Evolutionary conservation across 208 protist genomes (phyloP).

Genomic region (Acanthamoeba healyi): DNA sequence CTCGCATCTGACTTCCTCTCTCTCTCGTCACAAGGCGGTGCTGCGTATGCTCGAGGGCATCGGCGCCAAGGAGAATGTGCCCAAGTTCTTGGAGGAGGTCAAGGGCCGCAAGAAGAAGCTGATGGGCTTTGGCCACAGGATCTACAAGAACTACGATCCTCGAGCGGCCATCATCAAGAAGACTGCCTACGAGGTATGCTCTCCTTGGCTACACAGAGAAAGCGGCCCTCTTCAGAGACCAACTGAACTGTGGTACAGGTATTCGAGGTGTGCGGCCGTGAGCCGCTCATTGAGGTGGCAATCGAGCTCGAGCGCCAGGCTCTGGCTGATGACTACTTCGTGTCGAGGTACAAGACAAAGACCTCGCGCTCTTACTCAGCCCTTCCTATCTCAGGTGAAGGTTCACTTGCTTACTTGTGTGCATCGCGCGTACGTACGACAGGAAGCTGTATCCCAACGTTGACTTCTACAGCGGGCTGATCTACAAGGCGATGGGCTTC

Average conservation of each 20-base stretch:
- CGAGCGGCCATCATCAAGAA: slow-evolving; percentile 88
- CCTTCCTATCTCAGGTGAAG: too few species aligned
- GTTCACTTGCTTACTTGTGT: neutral
- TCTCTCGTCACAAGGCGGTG: slow-evolving; percentile 85
- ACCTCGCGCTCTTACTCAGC: neutral
- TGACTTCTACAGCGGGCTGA: slow-evolving; percentile 89
- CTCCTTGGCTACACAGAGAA: too few species aligned
- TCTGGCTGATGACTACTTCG: slow-evolving; percentile 90
- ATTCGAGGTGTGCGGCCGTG: slow-evolving; percentile 79
- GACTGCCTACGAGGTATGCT: slow-evolving; percentile 80
- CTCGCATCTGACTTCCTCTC: too few species aligned
- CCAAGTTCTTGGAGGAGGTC: slow-evolving; percentile 82
- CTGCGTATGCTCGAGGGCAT: slow-evolving; percentile 91
- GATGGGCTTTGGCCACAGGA: slow-evolving; percentile 92
- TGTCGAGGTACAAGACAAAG: too few species aligned
- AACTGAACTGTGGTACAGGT: slow-evolving; percentile 53
- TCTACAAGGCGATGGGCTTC: slow-evolving; percentile 87
- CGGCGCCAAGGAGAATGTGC: slow-evolving; percentile 84
- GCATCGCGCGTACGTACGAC: neutral
- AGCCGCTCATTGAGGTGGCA: slow-evolving; percentile 89
- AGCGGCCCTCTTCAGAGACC: neutral
- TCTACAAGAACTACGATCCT: slow-evolving; percentile 93
- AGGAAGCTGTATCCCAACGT: slow-evolving; percentile 92
- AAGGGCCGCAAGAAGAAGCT: slow-evolving; percentile 86
- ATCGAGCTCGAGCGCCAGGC: slow-evolving; percentile 88